Evolutionary conservation across 83 land plant species (phyloP).

Genomic region (Diphasiastrum complanatum): DNA sequence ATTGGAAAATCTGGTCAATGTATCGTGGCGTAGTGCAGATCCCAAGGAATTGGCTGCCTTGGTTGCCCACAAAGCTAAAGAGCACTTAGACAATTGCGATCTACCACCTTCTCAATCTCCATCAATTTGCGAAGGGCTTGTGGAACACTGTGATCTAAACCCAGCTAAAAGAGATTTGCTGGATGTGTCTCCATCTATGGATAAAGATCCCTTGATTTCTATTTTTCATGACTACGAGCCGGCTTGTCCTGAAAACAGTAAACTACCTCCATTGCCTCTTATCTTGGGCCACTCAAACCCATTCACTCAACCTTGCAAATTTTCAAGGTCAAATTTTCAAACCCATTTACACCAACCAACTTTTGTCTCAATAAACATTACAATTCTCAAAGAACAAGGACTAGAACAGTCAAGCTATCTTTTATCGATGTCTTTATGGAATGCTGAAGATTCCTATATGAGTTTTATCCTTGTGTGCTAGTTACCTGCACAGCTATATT

Average conservation of each 20-base stretch:
- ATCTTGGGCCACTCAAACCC: not conserved
- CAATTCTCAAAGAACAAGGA: too few relatives aligned
- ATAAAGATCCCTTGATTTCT: not conserved
- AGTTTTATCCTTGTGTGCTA: too few relatives aligned
- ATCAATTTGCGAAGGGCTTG: constrained; percentile 1
- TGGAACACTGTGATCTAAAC: constrained; percentile 3
- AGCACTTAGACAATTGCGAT: constrained; percentile 31
- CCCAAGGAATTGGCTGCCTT: constrained; percentile 26
- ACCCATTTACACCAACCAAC: too few relatives aligned
- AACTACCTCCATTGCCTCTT: not conserved
- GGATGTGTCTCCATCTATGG: not conserved
- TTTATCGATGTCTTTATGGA: too few relatives aligned
- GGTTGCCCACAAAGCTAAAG: constrained; percentile 25
- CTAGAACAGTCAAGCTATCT: too few relatives aligned
- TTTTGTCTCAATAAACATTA: too few relatives aligned
- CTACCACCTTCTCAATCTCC: constrained; percentile 22
- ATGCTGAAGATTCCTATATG: too few relatives aligned
- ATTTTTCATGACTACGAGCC: not conserved
- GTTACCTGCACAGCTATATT: too few relatives aligned
- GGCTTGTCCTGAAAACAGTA: not conserved
- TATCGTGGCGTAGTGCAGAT: constrained; percentile 27
- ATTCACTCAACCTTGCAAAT: not conserved
- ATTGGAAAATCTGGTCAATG: too few relatives aligned
- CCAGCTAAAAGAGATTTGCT: not conserved
- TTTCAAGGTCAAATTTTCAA: not conserved